Conservation (phyloP, 1,284 basidiomycete species). For the Cutaneotrichosporon cavernicola region DNA sequence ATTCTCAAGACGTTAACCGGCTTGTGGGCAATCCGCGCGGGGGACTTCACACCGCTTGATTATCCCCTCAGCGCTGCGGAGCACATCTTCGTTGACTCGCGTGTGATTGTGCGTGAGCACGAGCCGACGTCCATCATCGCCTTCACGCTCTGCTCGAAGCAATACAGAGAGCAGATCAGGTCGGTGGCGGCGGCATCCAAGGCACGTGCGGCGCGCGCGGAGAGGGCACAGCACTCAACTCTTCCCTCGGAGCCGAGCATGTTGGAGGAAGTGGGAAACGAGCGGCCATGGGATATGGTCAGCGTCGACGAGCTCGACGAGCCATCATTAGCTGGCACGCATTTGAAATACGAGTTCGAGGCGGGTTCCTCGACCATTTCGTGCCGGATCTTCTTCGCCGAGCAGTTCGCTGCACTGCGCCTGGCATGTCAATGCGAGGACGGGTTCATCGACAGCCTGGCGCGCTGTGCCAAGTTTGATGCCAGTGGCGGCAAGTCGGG, state of each 20-base stretch:
- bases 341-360: conserved; percentile 67
- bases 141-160: conserved; percentile 85
- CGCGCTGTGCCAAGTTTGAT: conserved; percentile 95
- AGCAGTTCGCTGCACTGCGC: conserved; percentile 93
- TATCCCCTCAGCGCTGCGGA: conserved; percentile 62
- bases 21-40: conserved; percentile 66
- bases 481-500: conserved; percentile 94
- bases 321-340: conserved; percentile 32
- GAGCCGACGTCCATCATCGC: conserved; percentile 99
- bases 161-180: conserved; percentile 78
- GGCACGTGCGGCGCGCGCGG: conserved; percentile 8
- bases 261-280: conserved; percentile 18
- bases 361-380: conserved; percentile 89
- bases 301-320: conserved; percentile 56
- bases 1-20: conserved; percentile 84
- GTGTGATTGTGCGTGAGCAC: conserved; percentile 92
- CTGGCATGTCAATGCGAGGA: conserved; percentile 89
- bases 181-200: conserved; percentile 58
- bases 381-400: conserved; percentile 92
- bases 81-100: conserved; percentile 91
- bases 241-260: conserved; percentile 18
- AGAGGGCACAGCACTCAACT: background rate
- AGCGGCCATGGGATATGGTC: conserved; percentile 70
- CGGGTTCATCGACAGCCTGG: conserved; percentile 88
- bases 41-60: conserved; percentile 58